These are phyloP conservation scores for Erythrophleum ivorense DNA, from an alignment of 331 rosid species.

Conservation along the genomic window DNA sequence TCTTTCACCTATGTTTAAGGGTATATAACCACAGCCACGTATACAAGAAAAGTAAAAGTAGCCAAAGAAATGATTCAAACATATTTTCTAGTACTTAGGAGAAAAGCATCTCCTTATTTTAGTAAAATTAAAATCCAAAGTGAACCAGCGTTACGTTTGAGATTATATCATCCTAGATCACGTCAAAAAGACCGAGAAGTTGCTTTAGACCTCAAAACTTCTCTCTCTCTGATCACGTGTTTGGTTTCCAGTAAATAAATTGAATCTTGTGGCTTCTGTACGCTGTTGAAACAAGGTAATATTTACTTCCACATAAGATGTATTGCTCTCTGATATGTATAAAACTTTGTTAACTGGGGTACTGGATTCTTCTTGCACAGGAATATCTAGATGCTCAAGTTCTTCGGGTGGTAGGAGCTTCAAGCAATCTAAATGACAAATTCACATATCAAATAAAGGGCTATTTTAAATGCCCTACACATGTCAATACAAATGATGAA, in stretches of 20 bases:
- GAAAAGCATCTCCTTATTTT: neutral
- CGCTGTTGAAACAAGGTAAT: constrained; percentile 46
- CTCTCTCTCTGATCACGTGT: constrained; percentile 69
- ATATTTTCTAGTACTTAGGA: constrained; percentile 6
- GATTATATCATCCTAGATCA: constrained; percentile 25
- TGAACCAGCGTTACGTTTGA: neutral
- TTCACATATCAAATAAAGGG: constrained; percentile 19
- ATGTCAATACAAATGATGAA: neutral
- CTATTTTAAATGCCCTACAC: neutral
- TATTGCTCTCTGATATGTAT: constrained; percentile 56
- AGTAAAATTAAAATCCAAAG: constrained; percentile 19
- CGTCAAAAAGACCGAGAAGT: constrained; percentile 32
- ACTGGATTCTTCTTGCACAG: constrained; percentile 46
- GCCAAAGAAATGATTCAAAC: neutral
- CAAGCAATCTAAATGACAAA: constrained; percentile 77
- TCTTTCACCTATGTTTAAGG: constrained; percentile 57
- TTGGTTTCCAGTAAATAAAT: constrained; percentile 89
- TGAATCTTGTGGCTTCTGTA: constrained; percentile 57
- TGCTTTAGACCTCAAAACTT: constrained; percentile 72
- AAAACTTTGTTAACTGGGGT: constrained; percentile 51
- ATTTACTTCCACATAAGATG: constrained; percentile 47
- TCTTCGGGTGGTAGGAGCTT: constrained; percentile 73
- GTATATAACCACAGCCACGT: constrained; percentile 37
- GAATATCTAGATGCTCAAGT: constrained; percentile 80
- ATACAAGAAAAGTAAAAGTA: constrained; percentile 1